Base-by-base conservation (phyloP, 2,329 filamentous ascomycete genomes). In the Stagonosporopsis tanaceti region DNA sequence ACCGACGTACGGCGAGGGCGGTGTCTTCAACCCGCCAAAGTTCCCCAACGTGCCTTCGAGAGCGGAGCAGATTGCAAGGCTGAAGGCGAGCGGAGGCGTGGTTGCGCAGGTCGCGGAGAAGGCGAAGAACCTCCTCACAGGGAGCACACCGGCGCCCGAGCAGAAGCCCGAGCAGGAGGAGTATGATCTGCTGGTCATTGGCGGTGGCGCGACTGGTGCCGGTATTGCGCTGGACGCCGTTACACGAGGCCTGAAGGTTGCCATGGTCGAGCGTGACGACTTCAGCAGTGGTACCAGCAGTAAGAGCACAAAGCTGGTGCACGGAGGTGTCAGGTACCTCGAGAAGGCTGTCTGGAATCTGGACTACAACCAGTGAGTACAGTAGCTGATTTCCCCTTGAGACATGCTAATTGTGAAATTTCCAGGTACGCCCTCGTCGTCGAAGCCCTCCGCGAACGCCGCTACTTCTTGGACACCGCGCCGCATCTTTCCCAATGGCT, bases 301-400 rank as follows among this genome's bases (percentile, higher is more conserved):
- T 76, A 94, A 94, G 81, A 93, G 89, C 79, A 95, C 91, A 46
- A 95, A 95, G 78, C 83, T 95, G 50, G 91, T 95, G 17, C 91
- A 95, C 77, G 91, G 91, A 65, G 91, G 91, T 71, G 91, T 95
- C 58, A 86, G 91, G 64, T 95, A 94, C 74, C 82, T 95, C 57
- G 91, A 95, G 76, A 95, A 95, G 81, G 91, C 91, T 52, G 87
- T 95, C 47, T 92, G 88, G 88, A 90, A 93, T 74, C 81, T 94
- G 68, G 91, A 95, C 76, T 93, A 93, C 75, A 88, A 88, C 65
- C 91, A 95, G 84, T 90, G 64, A 69, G 78, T 55, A 65, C 64
- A 47, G 17, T 4, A 35, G 44, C 6, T 1, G 20, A 11, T 39
- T 39, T 3, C 17, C 4, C 8, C 4, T 12, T 2, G 9, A 22